Evolutionary conservation across 2,329 filamentous ascomycete genomes (phyloP).

Genomic region (Chlorencoelia australis): DNA sequence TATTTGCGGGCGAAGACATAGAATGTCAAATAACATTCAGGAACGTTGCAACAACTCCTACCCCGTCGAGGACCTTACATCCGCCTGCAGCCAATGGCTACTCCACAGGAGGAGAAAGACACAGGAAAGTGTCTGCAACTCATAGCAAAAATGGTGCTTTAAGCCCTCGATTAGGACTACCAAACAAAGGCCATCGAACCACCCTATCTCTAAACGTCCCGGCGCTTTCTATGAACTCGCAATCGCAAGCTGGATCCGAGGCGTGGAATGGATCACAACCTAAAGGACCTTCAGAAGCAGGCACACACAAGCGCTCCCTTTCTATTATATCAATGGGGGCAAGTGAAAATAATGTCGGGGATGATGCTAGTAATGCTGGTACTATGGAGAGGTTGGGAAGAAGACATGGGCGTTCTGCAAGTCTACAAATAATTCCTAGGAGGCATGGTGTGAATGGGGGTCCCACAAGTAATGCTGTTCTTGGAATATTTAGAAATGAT

Average conservation of each 20-base stretch:
- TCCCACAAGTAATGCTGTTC: conserved; percentile 29
- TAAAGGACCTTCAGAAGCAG: conserved; percentile 10
- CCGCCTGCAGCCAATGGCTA: conserved; percentile 19
- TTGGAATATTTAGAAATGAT: neutral
- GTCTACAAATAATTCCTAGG: conserved; percentile 62
- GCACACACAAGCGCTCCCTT: conserved; percentile 59
- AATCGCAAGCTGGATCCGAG: conserved; percentile 11
- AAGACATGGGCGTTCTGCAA: conserved; percentile 69
- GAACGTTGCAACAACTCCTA: conserved; percentile 46
- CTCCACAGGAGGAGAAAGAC: conserved; percentile 18
- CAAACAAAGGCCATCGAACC: conserved; percentile 51
- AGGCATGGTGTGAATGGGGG: conserved; percentile 32
- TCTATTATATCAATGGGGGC: conserved; percentile 74
- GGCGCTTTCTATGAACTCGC: conserved; percentile 18
- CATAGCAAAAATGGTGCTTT: conserved; percentile 34
- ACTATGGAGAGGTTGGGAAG: conserved; percentile 37
- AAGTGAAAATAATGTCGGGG: conserved; percentile 27
- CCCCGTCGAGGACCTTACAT: conserved; percentile 18
- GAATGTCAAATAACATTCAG: conserved; percentile 95
- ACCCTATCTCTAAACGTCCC: conserved; percentile 54
- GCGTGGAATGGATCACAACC: conserved; percentile 21
- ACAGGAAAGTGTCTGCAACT: conserved; percentile 22
- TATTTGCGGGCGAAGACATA: conserved; percentile 93
- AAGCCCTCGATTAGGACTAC: conserved; percentile 35
- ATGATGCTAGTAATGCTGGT: conserved; percentile 26